These are phyloP conservation scores for Pseudonitzschia multiseries DNA, from an alignment of 108 stramenopile species.

Conservation along the genomic window DNA sequence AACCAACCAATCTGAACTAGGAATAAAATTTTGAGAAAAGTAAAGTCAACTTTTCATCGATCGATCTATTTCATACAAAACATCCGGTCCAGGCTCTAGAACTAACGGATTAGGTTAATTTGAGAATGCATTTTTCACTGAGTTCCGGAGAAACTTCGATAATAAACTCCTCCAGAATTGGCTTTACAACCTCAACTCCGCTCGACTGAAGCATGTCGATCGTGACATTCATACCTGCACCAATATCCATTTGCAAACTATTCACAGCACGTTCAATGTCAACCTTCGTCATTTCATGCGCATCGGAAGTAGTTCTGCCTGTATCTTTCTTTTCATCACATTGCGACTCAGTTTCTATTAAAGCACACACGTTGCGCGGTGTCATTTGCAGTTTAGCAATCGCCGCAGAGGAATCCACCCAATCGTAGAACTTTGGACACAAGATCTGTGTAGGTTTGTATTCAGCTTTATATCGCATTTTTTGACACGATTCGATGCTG, in stretches of 20 bases:
- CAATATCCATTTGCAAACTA: conserved; percentile 56
- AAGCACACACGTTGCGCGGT: conserved; percentile 24
- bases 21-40: background rate
- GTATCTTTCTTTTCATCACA: conserved; percentile 6
- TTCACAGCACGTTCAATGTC: conserved; percentile 19
- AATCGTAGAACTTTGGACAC: conserved; percentile 72
- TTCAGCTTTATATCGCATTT: conserved; percentile 98
- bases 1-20: no score
- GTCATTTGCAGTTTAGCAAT: conserved; percentile 34
- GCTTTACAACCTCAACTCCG: conserved; percentile 67
- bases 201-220: conserved; percentile 64
- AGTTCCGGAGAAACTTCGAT: conserved; percentile 57
- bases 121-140: conserved; percentile 46
- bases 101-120: conserved; percentile 25
- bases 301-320: background rate
- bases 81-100: no score
- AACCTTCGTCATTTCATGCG: background rate
- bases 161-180: conserved; percentile 61
- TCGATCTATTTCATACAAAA: no score
- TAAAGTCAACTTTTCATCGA: background rate
- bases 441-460: conserved; percentile 91
- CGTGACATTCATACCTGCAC: conserved; percentile 45
- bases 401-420: conserved; percentile 82
- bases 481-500: conserved; percentile 85
- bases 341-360: conserved; percentile 4